These are phyloP conservation scores for Phaffomyces opuntiae DNA, from an alignment of 805 yeast species.

Conservation along the genomic window DNA sequence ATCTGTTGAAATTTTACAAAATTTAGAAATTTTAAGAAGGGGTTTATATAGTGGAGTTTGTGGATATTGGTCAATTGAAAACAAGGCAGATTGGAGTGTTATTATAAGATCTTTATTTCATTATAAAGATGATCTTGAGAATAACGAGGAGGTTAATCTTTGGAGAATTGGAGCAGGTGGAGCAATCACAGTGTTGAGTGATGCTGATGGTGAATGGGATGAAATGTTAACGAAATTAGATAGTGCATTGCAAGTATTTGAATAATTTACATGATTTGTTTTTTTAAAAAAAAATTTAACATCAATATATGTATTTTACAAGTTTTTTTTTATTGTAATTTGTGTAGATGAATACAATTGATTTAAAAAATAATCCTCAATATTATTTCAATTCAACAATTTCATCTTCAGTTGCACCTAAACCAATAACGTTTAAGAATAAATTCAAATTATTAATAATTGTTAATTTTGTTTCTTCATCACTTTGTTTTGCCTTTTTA, in stretches of 20 bases:
- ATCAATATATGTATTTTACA: not conserved
- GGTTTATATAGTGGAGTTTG: slow-evolving; percentile 93
- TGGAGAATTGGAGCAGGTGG: slow-evolving; percentile 99
- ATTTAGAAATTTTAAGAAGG: slow-evolving; percentile 35
- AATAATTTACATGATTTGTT: not conserved
- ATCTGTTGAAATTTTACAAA: slow-evolving; percentile 75
- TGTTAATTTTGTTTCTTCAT: slow-evolving; percentile 40
- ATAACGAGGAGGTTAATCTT: slow-evolving; percentile 22
- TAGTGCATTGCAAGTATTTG: slow-evolving; percentile 71
- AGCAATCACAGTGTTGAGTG: slow-evolving; percentile 86
- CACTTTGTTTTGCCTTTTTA: slow-evolving; percentile 56
- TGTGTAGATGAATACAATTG: too few relatives aligned
- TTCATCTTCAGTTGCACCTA: slow-evolving; percentile 84
- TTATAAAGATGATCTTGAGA: slow-evolving; percentile 42
- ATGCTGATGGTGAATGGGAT: slow-evolving; percentile 80
- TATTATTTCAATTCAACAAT: slow-evolving; percentile 61
- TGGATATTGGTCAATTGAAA: slow-evolving; percentile 90
- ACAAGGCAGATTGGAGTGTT: slow-evolving; percentile 93
- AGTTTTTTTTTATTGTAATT: not conserved
- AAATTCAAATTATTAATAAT: slow-evolving; percentile 76
- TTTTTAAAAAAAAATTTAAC: slow-evolving; percentile 5
- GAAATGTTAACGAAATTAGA: slow-evolving; percentile 81
- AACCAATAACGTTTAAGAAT: slow-evolving; percentile 94
- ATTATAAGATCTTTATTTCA: slow-evolving; percentile 78
- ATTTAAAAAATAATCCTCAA: too few relatives aligned